Conservation (phyloP, 371 early-diverging fungal genomes). For the Actinomortierella wolfii region DNA sequence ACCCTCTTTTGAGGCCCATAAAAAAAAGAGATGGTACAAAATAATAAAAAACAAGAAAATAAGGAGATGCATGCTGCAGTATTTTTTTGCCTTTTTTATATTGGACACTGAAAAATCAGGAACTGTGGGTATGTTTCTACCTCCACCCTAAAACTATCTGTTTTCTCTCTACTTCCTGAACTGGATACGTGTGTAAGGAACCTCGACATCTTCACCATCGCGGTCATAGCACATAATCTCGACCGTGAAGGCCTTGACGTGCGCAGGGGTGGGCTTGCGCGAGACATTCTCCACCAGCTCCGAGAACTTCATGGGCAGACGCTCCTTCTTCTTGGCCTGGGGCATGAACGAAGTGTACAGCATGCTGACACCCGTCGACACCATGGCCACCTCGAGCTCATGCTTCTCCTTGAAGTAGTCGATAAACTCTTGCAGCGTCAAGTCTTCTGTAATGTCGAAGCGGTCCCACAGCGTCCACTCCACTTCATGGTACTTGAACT, state of each 20-base stretch:
- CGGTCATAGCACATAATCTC: slow-evolving; percentile 89
- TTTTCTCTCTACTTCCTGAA: slow-evolving; percentile 3
- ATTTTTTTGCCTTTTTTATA: slow-evolving; percentile 1
- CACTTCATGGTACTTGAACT: slow-evolving; percentile 81
- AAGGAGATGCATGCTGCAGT: too few relatives aligned
- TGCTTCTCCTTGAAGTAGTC: slow-evolving; percentile 85
- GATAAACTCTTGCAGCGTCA: slow-evolving; percentile 91
- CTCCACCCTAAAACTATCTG: too few relatives aligned
- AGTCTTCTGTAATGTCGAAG: slow-evolving; percentile 87
- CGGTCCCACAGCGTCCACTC: slow-evolving; percentile 98
- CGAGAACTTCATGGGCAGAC: slow-evolving; percentile 65
- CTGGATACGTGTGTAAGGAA: slow-evolving; percentile 54
- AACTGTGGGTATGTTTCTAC: too few relatives aligned
- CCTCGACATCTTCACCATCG: slow-evolving; percentile 93
- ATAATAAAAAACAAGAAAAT: slow-evolving; percentile 1
- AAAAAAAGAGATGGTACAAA: slow-evolving; percentile 6
- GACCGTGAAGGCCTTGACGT: slow-evolving; percentile 83
- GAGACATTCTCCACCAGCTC: slow-evolving; percentile 82
- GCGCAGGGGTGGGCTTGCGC: slow-evolving; percentile 86
- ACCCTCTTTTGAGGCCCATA: slow-evolving; percentile 3
- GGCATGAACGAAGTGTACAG: slow-evolving; percentile 91
- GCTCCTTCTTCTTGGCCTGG: slow-evolving; percentile 86
- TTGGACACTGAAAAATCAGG: too few relatives aligned
- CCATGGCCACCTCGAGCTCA: slow-evolving; percentile 93
- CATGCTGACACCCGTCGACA: slow-evolving; percentile 94